These are phyloP conservation scores for Deuterostichococcus epilithicus DNA, from an alignment of 139 green algal genomes.

Conservation along the genomic window DNA sequence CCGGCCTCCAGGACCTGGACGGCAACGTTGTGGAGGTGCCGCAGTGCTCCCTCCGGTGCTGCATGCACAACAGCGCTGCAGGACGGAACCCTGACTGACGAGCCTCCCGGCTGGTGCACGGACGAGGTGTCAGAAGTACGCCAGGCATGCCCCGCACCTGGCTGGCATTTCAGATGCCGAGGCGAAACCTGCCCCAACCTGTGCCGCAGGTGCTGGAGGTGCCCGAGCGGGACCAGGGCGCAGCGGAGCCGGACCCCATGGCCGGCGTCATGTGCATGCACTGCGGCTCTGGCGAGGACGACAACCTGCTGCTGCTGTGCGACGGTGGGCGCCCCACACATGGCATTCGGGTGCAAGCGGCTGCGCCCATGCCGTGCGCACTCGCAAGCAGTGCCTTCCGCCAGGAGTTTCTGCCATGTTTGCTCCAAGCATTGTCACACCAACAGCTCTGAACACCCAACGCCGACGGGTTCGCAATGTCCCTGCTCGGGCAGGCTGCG, in stretches of 20 bases:
- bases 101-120: no score
- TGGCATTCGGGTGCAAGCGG: not conserved
- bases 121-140: no score
- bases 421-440: not conserved
- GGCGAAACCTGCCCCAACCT: no score
- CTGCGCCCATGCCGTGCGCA: not conserved
- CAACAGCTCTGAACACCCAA: not conserved
- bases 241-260: slow-evolving; percentile 13
- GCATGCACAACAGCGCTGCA: not conserved
- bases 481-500: slow-evolving; percentile 46
- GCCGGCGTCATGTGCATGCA: slow-evolving; percentile 30
- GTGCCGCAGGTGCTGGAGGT: slow-evolving; percentile 20
- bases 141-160: no score
- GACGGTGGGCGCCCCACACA: slow-evolving; percentile 37
- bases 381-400: no score
- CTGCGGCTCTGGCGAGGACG: slow-evolving; percentile 48
- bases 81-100: no score
- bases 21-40: not conserved
- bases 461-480: not conserved
- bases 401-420: not conserved
- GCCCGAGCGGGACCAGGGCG: slow-evolving; percentile 37
- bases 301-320: slow-evolving; percentile 61
- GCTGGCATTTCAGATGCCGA: no score
- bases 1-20: not conserved
- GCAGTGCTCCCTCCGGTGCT: no score